These are phyloP conservation scores for Nidularia pulvinata DNA, from an alignment of 768 basidiomycete species.

Conservation along the genomic window DNA sequence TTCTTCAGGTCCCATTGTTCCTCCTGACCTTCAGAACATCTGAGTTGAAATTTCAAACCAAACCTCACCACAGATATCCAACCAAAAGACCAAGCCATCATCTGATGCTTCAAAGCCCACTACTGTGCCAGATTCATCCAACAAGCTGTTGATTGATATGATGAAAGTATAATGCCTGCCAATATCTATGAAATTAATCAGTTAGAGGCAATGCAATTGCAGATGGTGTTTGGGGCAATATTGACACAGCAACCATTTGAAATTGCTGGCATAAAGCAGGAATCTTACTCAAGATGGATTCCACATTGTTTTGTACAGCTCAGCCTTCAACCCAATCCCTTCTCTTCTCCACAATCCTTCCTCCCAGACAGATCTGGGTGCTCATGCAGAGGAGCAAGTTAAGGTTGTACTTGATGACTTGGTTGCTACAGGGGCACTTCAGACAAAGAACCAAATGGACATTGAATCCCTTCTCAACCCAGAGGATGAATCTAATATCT, in stretches of 20 bases:
- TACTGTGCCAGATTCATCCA: constrained; percentile 23
- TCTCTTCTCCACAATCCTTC: constrained; percentile 11
- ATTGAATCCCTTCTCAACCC: constrained; percentile 19
- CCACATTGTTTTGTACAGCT: constrained; percentile 1
- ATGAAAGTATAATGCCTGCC: constrained; percentile 20
- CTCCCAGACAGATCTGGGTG: background rate
- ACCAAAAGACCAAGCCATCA: constrained; percentile 32
- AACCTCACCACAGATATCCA: constrained; percentile 35
- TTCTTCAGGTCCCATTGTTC: constrained; percentile 19
- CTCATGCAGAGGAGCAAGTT: constrained; percentile 10
- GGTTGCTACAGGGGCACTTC: constrained; percentile 8
- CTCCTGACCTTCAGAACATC: constrained; percentile 15
- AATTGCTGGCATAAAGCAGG: constrained; percentile 35
- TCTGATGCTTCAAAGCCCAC: constrained; percentile 30
- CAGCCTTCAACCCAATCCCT: constrained; percentile 14
- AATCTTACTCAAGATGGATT: constrained; percentile 19
- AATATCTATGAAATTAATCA: constrained; percentile 36
- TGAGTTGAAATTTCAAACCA: constrained; percentile 23
- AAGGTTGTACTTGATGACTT: constrained; percentile 7
- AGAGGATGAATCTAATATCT: constrained; percentile 8
- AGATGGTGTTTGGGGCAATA: constrained; percentile 21
- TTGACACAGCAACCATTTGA: constrained; percentile 25
- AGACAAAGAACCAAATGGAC: constrained; percentile 10
- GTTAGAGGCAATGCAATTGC: constrained; percentile 34
- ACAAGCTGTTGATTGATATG: constrained; percentile 24